Base-by-base conservation (phyloP, 202 grass and related monocot genomes). In the Cymbopogon flexuosus region DNA sequence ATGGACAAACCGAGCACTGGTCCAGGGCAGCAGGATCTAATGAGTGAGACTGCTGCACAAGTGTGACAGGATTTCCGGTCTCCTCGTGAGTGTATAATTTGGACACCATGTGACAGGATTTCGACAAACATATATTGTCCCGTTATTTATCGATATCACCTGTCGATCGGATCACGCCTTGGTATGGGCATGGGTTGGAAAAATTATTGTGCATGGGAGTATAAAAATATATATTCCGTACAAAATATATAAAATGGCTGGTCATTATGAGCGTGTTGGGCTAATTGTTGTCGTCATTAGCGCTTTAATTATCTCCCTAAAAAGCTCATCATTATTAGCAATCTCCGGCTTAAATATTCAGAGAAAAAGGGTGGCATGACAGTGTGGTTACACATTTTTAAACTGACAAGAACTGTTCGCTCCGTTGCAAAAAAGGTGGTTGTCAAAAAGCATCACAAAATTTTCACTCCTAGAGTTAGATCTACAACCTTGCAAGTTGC, bases 21-120 rank as follows among this genome's bases (percentile, higher is more conserved):
- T 78, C 83, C 60, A 73, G 49, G 66, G 68, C 76, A 42, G 72
- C 66, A 85, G 66, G 68, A 78, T 89, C 62, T 75, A 65, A 67
- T 73, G 58, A 73, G 87, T 73, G 5, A 67, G 9, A 10, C 21
- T 37, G 65, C 43, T 60, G 67, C 39, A 57, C 73, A 11, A 60
- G 45, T 70, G 39, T 84, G 18, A 24, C 73, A 74, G 35, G 24
- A 12, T 16, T 61, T 54, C 21, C 2, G 35, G 63, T 70, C 57
- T 67, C 61, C 46, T 49, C 39, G 51, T 64, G 61, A 83, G 36
- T 11, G 41, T 79, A 80, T 70, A 76, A 80, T 81, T 84, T 8
- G 23, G 46, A 23, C 27, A 80, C 62, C 62, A 54, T 71, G 76
- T 45, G 62, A 6, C 68, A 33, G 22, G 62, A 36, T 84, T 84